phyloP scores from a whole-genome alignment of 108 stramenopile species.

The Asterionellopsis glacialis region DNA sequence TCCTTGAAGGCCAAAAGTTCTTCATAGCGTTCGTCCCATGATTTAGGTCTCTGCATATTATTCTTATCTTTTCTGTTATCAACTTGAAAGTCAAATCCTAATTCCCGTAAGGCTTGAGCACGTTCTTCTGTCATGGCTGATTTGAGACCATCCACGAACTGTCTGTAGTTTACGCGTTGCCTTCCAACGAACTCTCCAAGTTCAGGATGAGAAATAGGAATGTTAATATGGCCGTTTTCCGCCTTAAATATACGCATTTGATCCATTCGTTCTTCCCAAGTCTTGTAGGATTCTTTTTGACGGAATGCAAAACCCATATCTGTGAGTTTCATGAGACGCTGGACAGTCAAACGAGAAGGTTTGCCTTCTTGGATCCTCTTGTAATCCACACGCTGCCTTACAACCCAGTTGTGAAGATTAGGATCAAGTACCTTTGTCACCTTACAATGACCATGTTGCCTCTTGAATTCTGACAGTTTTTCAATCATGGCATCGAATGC shows the following conservation, averaged over 20 bases:
- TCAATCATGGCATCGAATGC: no score
- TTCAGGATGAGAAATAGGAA: not conserved
- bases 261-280: conserved; percentile 31
- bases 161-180: not conserved
- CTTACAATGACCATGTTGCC: no score
- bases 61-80: no score
- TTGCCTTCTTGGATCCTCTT: not conserved
- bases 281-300: not conserved
- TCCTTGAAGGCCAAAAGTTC: conserved; percentile 29
- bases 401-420: not conserved
- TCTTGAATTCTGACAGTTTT: no score
- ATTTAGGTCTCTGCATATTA: conserved; percentile 4
- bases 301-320: not conserved
- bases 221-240: conserved; percentile 7
- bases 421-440: not conserved
- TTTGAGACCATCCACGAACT: not conserved
- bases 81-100: not conserved
- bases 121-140: not conserved
- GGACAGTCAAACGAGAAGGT: not conserved
- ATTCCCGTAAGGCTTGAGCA: not conserved
- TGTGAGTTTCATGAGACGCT: not conserved
- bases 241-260: conserved; percentile 17
- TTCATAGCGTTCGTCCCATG: conserved; percentile 38
- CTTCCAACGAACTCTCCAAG: not conserved
- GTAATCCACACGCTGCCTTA: not conserved